Percentiles rank a stretch among this genome's conserved stretches.
Conservation (phyloP, 2,329 filamentous ascomycete genomes). For the Aspergillus versicolor region DNA sequence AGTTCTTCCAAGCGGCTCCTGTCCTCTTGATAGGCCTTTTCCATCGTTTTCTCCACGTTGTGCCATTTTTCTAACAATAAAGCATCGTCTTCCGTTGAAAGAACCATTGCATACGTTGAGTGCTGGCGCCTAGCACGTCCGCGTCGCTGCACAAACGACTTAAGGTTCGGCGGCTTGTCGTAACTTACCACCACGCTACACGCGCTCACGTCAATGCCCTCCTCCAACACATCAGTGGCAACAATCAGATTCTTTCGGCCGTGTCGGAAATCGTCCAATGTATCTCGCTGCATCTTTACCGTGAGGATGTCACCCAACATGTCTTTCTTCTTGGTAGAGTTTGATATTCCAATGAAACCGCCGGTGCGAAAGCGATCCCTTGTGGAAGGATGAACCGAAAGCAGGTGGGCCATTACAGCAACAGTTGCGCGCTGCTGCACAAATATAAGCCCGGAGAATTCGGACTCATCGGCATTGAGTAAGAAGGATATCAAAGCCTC, state of each 20-base stretch:
- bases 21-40: constrained; percentile 65
- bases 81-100: constrained; percentile 37
- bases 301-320: constrained; percentile 52
- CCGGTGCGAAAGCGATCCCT: constrained; percentile 46
- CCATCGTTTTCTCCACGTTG: constrained; percentile 71
- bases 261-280: constrained; percentile 54
- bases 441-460: constrained; percentile 64
- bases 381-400: constrained; percentile 53
- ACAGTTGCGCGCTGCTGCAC: constrained; percentile 63
- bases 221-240: constrained; percentile 59
- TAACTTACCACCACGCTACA: constrained; percentile 67
- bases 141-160: constrained; percentile 65
- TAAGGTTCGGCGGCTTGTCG: constrained; percentile 60
- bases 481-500: constrained; percentile 56
- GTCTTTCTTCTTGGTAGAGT: constrained; percentile 41
- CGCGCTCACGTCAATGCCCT: constrained; percentile 62
- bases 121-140: constrained; percentile 60
- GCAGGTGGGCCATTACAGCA: constrained; percentile 58
- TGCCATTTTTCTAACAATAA: constrained; percentile 57
- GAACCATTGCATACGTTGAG: constrained; percentile 56
- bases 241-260: constrained; percentile 59
- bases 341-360: constrained; percentile 49
- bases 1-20: constrained; percentile 51
- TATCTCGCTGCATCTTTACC: constrained; percentile 48
- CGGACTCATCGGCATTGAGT: constrained; percentile 41